Percentiles rank a stretch among this genome's conserved stretches.
phyloP scores from a whole-genome alignment of 257 asterid genomes.

The Thymus quinquecostatus region DNA sequence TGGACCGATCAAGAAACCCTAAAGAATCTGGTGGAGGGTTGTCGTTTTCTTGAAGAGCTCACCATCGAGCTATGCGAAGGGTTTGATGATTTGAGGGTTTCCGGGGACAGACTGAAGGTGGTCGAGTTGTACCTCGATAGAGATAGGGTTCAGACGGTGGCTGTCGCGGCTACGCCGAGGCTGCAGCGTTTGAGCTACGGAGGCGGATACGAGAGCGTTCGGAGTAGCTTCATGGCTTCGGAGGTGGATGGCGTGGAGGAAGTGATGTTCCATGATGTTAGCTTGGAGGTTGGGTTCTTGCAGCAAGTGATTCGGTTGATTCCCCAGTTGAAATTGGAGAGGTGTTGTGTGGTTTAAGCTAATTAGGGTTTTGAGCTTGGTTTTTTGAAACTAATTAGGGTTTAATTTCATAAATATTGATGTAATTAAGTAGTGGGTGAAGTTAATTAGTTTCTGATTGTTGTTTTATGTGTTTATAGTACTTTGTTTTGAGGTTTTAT shows the following conservation, averaged over 20 bases:
- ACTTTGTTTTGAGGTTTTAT: too few relatives aligned
- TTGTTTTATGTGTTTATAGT: too few relatives aligned
- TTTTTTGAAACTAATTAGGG: too few relatives aligned
- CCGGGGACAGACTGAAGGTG: conserved; percentile 6
- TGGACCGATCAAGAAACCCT: background rate
- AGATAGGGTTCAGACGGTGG: conserved; percentile 9
- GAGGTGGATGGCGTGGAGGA: background rate
- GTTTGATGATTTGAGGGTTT: background rate
- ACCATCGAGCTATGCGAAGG: background rate
- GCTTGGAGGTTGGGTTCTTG: background rate
- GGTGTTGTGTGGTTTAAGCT: background rate
- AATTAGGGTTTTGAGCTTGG: background rate
- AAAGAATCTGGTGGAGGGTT: conserved; percentile 2
- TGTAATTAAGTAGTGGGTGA: too few relatives aligned
- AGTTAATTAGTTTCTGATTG: too few relatives aligned
- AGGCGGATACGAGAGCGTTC: background rate
- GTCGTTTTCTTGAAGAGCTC: conserved; percentile 13
- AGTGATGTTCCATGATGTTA: conserved; percentile 3
- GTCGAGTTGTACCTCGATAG: conserved; percentile 15
- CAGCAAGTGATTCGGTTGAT: background rate
- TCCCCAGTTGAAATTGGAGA: background rate
- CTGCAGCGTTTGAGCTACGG: background rate
- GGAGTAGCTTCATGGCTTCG: background rate
- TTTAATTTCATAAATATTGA: too few relatives aligned
- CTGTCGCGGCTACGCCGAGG: conserved; percentile 17